Evolutionary conservation across 495 filamentous ascomycete genomes (phyloP), one percentile per base, ranked within the genome.

Genomic region (Trichoderma gamsii): DNA sequence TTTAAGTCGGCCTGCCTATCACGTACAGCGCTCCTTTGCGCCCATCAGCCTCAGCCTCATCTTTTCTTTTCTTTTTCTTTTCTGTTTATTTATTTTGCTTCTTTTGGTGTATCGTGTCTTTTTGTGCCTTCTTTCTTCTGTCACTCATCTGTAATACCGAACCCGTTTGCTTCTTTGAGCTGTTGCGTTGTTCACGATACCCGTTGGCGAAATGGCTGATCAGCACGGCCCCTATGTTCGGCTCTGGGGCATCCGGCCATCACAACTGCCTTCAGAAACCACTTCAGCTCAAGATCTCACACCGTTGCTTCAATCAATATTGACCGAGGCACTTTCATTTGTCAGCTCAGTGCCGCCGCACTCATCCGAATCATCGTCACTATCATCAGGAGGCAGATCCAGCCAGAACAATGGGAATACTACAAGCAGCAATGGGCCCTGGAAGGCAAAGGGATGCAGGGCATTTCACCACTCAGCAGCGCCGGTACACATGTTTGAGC

Each of bases 321-420:
- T 91, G 11, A 68, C 73, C 43, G 87, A 91, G 78, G 83, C 86
- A 61, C 74, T 84, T 6, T 78, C 80, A 9, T 85, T 90, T 71
- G 78, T 88, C 70, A 80, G 82, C 72, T 23, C 41, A 7, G 65
- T 66, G 41, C 41, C 65, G 8, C 49, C 21, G 21, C 49, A 52
- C n/a, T 52, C 49, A 21, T 52, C 49, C 16, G n/a, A 18, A 2
- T 52, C 49, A 7, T 73, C 77, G 29, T 75, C 78, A 63, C 74
- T 79, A 23, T 77, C 81, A 11, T 68, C 71, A 7, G n/a, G 52
- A 71, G 73, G 68, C 69, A 43, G 61, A 41, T 73, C 70, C 32
- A 76, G 74, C 79, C 56, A 61, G 15, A 21, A 25, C 11, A 32
- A 32, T 18, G 59, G 76, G 35, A 38, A 38, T 38, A 38, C 3